Conservation (phyloP, 2,329 filamentous ascomycete species). For the Alternaria brassicae region DNA sequence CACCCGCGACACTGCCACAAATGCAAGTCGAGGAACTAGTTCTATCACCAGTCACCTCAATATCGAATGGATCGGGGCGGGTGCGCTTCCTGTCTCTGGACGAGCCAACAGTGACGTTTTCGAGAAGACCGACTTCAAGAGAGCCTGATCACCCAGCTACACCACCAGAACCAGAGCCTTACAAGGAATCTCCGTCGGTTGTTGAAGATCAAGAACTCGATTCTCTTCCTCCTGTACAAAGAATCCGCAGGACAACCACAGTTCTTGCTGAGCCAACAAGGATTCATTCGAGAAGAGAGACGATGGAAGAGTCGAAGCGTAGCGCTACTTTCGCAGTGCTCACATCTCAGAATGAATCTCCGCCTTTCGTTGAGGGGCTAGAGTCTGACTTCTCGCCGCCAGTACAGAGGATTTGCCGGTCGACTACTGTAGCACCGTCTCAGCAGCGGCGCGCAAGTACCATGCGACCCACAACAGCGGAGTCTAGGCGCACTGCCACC, state of each 20-base stretch:
- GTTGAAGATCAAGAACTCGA: neutral
- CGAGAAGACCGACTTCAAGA: neutral
- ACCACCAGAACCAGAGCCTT: neutral
- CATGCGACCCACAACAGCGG: no score
- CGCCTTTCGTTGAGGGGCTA: neutral
- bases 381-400: neutral
- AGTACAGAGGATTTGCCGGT: neutral
- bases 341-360: neutral
- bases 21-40: neutral
- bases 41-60: neutral
- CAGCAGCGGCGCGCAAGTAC: neutral
- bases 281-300: neutral
- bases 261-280: neutral
- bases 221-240: neutral
- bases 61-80: neutral
- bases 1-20: neutral
- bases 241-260: neutral
- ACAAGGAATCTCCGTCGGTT: neutral
- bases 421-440: neutral
- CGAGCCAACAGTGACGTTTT: neutral
- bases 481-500: no score
- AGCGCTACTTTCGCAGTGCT: neutral
- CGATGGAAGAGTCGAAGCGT: neutral
- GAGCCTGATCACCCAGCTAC: neutral
- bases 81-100: neutral